A percentile compares a stretch with the other conserved stretches of the same genome.
These are phyloP conservation scores for Mycena sp. DNA, from an alignment of 1,284 basidiomycete species.

Conservation along the genomic window DNA sequence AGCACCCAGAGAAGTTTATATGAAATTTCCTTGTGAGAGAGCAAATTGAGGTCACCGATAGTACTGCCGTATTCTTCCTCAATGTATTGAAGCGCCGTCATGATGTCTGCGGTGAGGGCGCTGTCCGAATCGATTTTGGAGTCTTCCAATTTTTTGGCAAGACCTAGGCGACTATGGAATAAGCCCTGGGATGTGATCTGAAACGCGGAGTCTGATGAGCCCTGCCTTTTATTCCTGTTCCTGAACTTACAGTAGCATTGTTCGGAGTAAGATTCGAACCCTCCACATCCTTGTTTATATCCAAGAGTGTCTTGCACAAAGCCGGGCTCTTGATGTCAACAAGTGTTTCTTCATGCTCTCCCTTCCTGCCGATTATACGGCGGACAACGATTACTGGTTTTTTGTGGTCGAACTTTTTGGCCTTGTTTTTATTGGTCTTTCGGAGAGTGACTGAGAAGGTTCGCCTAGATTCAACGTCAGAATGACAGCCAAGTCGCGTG, in stretches of 20 bases:
- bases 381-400: slow-evolving; percentile 41
- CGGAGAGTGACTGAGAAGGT: neutral
- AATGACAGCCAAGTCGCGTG: neutral
- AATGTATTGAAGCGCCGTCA: neutral
- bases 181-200: slow-evolving; percentile 32
- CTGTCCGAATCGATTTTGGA: neutral
- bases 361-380: slow-evolving; percentile 41
- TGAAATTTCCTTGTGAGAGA: slow-evolving; percentile 37
- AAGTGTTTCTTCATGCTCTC: slow-evolving; percentile 10
- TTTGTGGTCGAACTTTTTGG: slow-evolving; percentile 36
- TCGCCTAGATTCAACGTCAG: neutral
- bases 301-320: slow-evolving; percentile 22
- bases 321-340: neutral
- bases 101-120: neutral
- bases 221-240: neutral
- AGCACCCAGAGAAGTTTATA: slow-evolving; percentile 46
- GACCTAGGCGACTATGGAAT: slow-evolving; percentile 29
- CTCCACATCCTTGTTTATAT: slow-evolving; percentile 35
- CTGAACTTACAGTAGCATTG: slow-evolving; percentile 4
- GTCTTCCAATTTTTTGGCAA: slow-evolving; percentile 23
- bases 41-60: neutral
- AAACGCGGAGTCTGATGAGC: neutral
- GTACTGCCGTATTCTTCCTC: neutral
- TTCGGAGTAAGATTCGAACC: slow-evolving; percentile 6
- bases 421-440: slow-evolving; percentile 31